phyloP scores from a whole-genome alignment of 2,329 filamentous ascomycete species.

The Verticillium nonalfalfae region DNA sequence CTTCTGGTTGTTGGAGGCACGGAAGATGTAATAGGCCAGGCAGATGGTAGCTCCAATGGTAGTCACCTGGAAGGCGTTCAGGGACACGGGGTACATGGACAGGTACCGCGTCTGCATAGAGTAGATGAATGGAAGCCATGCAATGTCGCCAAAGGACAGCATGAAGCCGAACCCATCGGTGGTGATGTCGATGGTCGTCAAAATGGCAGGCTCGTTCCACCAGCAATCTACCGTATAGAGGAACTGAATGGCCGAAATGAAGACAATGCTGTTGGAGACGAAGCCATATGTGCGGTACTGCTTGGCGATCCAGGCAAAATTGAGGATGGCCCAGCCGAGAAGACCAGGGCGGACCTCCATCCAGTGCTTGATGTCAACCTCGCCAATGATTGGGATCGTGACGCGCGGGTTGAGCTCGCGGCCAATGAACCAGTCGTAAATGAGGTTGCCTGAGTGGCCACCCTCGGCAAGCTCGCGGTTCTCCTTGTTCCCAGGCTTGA shows the following conservation, averaged over 20 bases:
- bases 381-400: conserved; percentile 70
- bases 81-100: conserved; percentile 70
- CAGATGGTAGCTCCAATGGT: conserved; percentile 62
- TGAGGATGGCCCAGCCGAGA: conserved; percentile 80
- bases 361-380: conserved; percentile 85
- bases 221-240: conserved; percentile 81
- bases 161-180: conserved; percentile 94
- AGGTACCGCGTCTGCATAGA: conserved; percentile 80
- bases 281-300: conserved; percentile 82
- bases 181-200: conserved; percentile 93
- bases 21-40: conserved; percentile 85
- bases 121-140: conserved; percentile 91
- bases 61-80: conserved; percentile 61
- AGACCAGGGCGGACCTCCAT: conserved; percentile 89
- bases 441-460: conserved; percentile 72
- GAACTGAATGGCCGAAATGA: conserved; percentile 70
- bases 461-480: conserved; percentile 75
- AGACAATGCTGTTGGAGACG: conserved; percentile 78
- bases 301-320: conserved; percentile 77
- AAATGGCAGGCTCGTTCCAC: conserved; percentile 80
- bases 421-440: conserved; percentile 95
- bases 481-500: conserved; percentile 67
- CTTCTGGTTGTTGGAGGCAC: conserved; percentile 90
- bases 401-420: conserved; percentile 90
- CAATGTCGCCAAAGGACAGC: conserved; percentile 86